Evolutionary conservation across 1,139 yeast genomes (phyloP).

Genomic region (Sugiyamaella grinbergsii): DNA sequence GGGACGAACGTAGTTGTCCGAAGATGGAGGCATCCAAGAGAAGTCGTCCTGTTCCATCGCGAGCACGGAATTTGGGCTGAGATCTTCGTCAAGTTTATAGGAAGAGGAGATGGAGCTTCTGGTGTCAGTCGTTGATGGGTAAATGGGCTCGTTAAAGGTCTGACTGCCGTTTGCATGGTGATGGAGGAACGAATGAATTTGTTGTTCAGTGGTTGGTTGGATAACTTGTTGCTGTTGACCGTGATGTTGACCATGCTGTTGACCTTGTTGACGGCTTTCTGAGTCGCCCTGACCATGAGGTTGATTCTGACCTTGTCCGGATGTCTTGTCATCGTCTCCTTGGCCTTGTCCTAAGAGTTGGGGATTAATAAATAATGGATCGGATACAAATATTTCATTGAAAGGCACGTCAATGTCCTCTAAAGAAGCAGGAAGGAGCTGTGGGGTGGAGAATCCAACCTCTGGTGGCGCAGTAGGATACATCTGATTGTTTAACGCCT

Average conservation of each 20-base stretch:
- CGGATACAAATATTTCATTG: slow-evolving; percentile 33
- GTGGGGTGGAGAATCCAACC: slow-evolving; percentile 82
- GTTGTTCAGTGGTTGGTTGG: slow-evolving; percentile 12
- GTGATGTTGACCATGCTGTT: slow-evolving; percentile 6
- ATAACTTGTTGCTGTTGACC: slow-evolving; percentile 19
- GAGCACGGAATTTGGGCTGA: slow-evolving; percentile 26
- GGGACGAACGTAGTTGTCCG: slow-evolving; percentile 19
- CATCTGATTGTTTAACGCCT: slow-evolving; percentile 37
- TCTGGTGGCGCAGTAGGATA: slow-evolving; percentile 54
- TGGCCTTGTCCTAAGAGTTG: slow-evolving; percentile 35
- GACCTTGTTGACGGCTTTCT: too few relatives aligned
- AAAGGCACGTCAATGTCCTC: slow-evolving; percentile 30
- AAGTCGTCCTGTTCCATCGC: slow-evolving; percentile 28
- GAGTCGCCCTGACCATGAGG: slow-evolving; percentile 6
- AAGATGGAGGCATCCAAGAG: slow-evolving; percentile 32
- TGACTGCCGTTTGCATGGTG: slow-evolving; percentile 4
- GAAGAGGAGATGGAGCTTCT: slow-evolving; percentile 18
- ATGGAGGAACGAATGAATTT: slow-evolving; percentile 9
- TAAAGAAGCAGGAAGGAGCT: slow-evolving; percentile 42
- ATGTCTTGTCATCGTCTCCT: slow-evolving; percentile 5
- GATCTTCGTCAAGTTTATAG: slow-evolving; percentile 27
- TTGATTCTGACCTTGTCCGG: neutral
- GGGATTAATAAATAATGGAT: slow-evolving; percentile 42
- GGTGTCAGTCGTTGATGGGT: slow-evolving; percentile 12
- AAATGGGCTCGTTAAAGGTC: slow-evolving; percentile 6